Base-by-base conservation (phyloP, 805 yeast genomes). In the Yamadazyma paraphyllophila region DNA sequence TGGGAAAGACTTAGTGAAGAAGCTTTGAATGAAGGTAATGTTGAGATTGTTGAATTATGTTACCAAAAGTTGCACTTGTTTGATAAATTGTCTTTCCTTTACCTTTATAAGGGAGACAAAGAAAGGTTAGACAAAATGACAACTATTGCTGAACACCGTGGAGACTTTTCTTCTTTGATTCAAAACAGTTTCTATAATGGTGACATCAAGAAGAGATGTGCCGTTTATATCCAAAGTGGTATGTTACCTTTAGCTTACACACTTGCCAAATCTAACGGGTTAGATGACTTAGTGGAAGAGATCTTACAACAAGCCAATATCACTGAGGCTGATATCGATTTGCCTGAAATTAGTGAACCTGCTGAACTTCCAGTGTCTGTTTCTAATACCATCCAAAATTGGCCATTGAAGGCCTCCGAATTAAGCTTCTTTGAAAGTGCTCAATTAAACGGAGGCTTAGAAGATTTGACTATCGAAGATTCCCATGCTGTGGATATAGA, bases 161-260 rank as follows among this genome's bases (percentile, higher is more conserved):
- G 86, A 46, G 96, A 92, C 62, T 65, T 78, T 37, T 78, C 87
- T 17, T 83, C 96, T 33, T 75, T 89, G 59, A 77, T 94, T 58
- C 94, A 88, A 59, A 91, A 90, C 58, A 81, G 94, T 17, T 67
- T 91, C 47, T 92, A 83, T 67, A 76, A 81, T 60, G 83, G 86
- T 60, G 85, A 88, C 45, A 76, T 83, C 35, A 84, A 83, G 57
- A 81, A 84, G 61, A 82, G 97, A 62, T 80, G 91, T 33, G 74
- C 79, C 54, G 80, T 85, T 11, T 83, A 87, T 55, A 78, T 85
- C 41, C 81, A 85, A 55, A 82, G 86, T 41, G 97, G 97, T 33
- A 76, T 91, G 67, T 70, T 78, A 41, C 90, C 98, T 6, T 77
- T 95, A 57, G 99, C 98, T 2, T 95, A 91, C 63, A 87, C 97